Evolutionary conservation across 257 asterid genomes (phyloP), one percentile per base, ranked within the genome.

Genomic region (Fraxinus americana): DNA sequence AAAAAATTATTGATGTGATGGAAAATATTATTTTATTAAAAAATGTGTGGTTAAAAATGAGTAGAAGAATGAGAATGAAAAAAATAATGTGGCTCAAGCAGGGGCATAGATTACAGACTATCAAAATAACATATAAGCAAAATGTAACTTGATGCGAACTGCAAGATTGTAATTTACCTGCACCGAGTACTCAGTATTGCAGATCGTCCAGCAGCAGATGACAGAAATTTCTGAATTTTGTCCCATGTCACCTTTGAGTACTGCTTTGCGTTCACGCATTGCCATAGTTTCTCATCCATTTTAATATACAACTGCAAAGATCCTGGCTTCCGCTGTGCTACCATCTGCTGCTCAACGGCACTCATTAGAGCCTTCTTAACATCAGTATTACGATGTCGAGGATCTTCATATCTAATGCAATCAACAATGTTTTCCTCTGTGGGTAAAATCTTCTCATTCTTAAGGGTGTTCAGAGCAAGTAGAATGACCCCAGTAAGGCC

Each of bases 341-440:
- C 94, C 85, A 94, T 87, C 87, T 92, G 97, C 85, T 91, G 91
- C 84, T 90, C 95, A 77, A 92, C 80, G 29, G 98, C 97, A 83
- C 85, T 85, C 5, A 86, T 91, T 75, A 94, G 88, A 81, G 98
- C 98, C 86, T 90, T 94, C 88, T 88, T 90, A 76, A 91, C 92
- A 85, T 94, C 97, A 76, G 95, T 89, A 75, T 87, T 86, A 67
- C 91, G 91, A 85, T 92, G 90, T 81, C 82, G 84, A 70, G 79
- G 83, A 72, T 90, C 95, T 72, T 96, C 97, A 75, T 85, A 91
- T 84, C 87, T 83, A 76, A 94, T 83, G 88, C 98, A 94, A 86
- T 90, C 92, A 29, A 86, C 41, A 38, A 94, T 92, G 87, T 94
- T 90, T 82, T 85, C 92, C 83, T 91, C 93, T 12, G 96, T 92